A percentile compares a stretch with the other conserved stretches of the same genome.
Evolutionary conservation across 1,284 basidiomycete genomes (phyloP).

Genomic region (Pseudozyma sp.): DNA sequence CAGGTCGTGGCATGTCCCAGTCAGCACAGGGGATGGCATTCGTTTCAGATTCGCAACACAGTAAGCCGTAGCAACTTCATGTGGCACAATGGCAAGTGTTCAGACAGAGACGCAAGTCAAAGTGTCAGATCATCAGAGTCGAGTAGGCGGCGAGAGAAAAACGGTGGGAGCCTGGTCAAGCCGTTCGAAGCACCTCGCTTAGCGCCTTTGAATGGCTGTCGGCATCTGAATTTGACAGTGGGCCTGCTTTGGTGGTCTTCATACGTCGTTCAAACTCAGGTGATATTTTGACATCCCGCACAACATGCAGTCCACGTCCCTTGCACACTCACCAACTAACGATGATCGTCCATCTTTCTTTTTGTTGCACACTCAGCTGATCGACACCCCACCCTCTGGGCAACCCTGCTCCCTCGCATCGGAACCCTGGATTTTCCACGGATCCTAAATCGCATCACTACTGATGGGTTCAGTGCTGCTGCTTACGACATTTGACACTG

Average conservation of each 20-base stretch:
- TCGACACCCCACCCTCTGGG: constrained; percentile 16
- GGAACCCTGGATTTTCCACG: constrained; percentile 2
- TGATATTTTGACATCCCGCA: constrained; percentile 38
- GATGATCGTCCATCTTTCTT: constrained; percentile 17
- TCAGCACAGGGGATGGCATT: neutral
- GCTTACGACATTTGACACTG: neutral
- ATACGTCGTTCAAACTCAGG: constrained; percentile 43
- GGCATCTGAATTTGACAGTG: constrained; percentile 25
- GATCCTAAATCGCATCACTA: neutral
- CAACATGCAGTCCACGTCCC: constrained; percentile 1
- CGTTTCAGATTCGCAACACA: no score
- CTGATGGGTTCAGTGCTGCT: no score
- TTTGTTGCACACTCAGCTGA: constrained; percentile 35
- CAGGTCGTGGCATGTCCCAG: neutral
- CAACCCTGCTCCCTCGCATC: neutral
- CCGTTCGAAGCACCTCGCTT: constrained; percentile 12
- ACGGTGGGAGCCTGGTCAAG: constrained; percentile 3
- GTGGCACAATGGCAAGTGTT: no score
- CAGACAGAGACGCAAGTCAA: no score
- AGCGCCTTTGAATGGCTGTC: constrained; percentile 10
- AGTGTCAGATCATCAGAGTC: neutral
- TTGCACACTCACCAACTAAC: neutral
- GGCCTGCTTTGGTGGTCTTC: constrained; percentile 6
- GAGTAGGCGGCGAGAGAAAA: neutral
- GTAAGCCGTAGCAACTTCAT: neutral